phyloP scores from a whole-genome alignment of 2,329 filamentous ascomycete genomes.

The Fusarium haematococcum region DNA sequence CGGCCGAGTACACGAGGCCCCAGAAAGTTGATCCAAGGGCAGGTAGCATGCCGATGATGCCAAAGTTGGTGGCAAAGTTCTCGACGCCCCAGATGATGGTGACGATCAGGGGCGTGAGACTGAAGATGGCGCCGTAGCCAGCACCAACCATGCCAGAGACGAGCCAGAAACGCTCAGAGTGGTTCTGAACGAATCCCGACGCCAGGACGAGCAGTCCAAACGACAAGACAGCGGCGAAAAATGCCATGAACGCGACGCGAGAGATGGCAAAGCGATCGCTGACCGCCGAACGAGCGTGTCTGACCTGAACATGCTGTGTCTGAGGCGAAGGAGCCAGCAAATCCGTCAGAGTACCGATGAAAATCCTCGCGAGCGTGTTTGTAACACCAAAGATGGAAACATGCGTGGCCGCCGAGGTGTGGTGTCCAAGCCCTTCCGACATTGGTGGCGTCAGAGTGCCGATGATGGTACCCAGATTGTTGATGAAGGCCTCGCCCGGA shows the following conservation, averaged over 20 bases:
- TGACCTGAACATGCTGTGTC: constrained; percentile 67
- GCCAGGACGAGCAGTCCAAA: constrained; percentile 83
- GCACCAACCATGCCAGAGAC: constrained; percentile 87
- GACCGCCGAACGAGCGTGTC: constrained; percentile 45
- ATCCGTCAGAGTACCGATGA: constrained; percentile 90
- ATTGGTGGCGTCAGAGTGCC: constrained; percentile 79
- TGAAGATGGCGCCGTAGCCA: constrained; percentile 93
- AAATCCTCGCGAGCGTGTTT: constrained; percentile 88
- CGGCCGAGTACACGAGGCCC: constrained; percentile 87
- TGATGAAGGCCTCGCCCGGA: constrained; percentile 97
- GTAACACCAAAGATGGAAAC: constrained; percentile 93
- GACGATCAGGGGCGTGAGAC: constrained; percentile 89
- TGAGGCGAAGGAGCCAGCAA: constrained; percentile 78
- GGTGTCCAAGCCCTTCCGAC: constrained; percentile 53
- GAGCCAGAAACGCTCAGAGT: constrained; percentile 84
- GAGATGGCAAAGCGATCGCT: constrained; percentile 71
- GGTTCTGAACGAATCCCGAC: constrained; percentile 78
- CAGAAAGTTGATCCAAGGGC: constrained; percentile 89
- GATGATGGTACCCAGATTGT: constrained; percentile 95
- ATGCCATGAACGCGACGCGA: constrained; percentile 82
- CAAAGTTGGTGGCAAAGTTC: constrained; percentile 99
- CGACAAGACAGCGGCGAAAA: constrained; percentile 79
- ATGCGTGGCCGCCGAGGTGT: constrained; percentile 82
- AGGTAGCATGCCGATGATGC: constrained; percentile 92
- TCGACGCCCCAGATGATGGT: constrained; percentile 99